These are phyloP conservation scores for Fusarium stilboides DNA, from an alignment of 2,329 filamentous ascomycete species.

Conservation along the genomic window DNA sequence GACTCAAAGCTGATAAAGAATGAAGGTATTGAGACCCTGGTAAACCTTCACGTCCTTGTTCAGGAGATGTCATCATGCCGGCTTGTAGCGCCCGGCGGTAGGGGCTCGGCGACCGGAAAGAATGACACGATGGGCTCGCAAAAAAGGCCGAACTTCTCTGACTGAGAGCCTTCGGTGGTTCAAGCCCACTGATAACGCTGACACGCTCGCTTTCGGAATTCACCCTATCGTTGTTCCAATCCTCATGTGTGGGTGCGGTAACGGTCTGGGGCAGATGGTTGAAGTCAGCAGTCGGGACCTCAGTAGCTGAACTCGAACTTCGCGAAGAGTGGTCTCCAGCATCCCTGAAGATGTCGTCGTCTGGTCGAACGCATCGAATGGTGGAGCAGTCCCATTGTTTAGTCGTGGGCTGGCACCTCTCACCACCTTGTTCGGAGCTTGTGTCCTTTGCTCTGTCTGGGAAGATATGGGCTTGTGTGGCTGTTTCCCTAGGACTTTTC, in stretches of 20 bases:
- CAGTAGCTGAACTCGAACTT: slow-evolving; percentile 5
- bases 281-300: slow-evolving; percentile 5
- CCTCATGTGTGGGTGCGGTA: not conserved
- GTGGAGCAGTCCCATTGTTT: slow-evolving; percentile 48
- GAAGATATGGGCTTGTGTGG: not conserved
- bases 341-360: slow-evolving; percentile 55
- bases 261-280: not conserved
- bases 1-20: slow-evolving; percentile 58
- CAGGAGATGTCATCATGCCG: slow-evolving; percentile 59
- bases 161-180: slow-evolving; percentile 52
- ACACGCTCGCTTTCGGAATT: slow-evolving; percentile 4
- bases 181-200: slow-evolving; percentile 18
- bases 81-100: slow-evolving; percentile 68
- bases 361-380: slow-evolving; percentile 54
- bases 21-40: slow-evolving; percentile 57
- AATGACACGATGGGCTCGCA: slow-evolving; percentile 65
- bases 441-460: slow-evolving; percentile 12
- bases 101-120: slow-evolving; percentile 70
- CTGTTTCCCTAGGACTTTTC: slow-evolving; percentile 44
- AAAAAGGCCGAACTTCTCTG: slow-evolving; percentile 66
- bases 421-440: not conserved
- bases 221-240: not conserved
- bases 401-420: slow-evolving; percentile 3
- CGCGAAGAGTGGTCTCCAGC: not conserved
- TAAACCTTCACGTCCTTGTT: slow-evolving; percentile 43